Conservation (phyloP, 352 stramenopile genomes). For the Globisporangium parvum region DNA sequence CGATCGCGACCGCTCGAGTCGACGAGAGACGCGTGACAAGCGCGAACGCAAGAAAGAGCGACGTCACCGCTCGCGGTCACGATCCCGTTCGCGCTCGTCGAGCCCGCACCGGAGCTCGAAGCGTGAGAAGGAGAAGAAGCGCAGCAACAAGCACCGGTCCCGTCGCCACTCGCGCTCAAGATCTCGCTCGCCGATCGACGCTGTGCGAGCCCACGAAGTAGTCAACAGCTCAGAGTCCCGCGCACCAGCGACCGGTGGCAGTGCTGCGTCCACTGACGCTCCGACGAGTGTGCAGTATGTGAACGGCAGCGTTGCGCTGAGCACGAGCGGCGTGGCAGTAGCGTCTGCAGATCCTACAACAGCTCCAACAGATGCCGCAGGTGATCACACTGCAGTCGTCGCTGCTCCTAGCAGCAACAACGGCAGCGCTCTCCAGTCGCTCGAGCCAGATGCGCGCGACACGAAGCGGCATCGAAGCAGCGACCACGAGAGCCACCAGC, state of each 20-base stretch:
- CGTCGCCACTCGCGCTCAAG: slow-evolving; percentile 11
- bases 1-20: slow-evolving; percentile 10
- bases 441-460: slow-evolving; percentile 9
- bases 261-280: too few relatives aligned
- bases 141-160: slow-evolving; percentile 8
- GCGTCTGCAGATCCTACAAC: too few relatives aligned
- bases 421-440: background rate
- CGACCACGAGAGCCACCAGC: background rate
- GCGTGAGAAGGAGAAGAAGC: slow-evolving; percentile 15
- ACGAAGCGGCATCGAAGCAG: slow-evolving; percentile 17
- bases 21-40: slow-evolving; percentile 2
- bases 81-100: slow-evolving; percentile 11
- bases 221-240: too few relatives aligned
- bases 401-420: background rate
- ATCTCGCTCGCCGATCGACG: slow-evolving; percentile 7
- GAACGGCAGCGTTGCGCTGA: too few relatives aligned
- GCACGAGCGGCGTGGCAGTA: too few relatives aligned
- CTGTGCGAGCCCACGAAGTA: too few relatives aligned
- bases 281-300: too few relatives aligned
- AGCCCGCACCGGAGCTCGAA: slow-evolving; percentile 21
- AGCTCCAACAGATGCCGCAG: background rate
- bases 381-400: background rate
- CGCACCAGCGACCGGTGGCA: too few relatives aligned
- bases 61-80: slow-evolving; percentile 14
- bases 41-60: slow-evolving; percentile 14